A percentile compares a stretch with the other conserved stretches of the same genome.
Evolutionary conservation across 768 basidiomycete genomes (phyloP).

Genomic region (Termitomyces bulborhizus): DNA sequence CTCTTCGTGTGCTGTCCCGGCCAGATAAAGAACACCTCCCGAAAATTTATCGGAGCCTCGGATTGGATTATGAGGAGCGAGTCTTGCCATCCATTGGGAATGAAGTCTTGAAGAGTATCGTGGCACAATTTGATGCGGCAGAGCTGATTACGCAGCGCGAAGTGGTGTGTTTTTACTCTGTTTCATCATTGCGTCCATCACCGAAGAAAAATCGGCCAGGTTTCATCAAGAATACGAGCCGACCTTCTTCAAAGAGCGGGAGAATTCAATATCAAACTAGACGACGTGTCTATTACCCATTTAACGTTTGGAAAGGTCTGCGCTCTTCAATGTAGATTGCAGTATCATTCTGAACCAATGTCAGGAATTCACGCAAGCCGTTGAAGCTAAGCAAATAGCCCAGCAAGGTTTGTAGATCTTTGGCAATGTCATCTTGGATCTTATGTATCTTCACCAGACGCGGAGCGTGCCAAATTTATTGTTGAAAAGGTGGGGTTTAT

Average conservation of each 20-base stretch:
- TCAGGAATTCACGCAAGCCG: conserved; percentile 95
- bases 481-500: conserved; percentile 78
- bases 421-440: background rate
- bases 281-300: conserved; percentile 96
- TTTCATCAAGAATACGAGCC: conserved; percentile 86
- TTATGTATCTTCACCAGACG: conserved; percentile 48
- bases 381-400: conserved; percentile 99
- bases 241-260: conserved; percentile 90
- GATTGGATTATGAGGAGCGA: conserved; percentile 96
- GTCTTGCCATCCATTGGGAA: conserved; percentile 97
- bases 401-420: conserved; percentile 72
- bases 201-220: conserved; percentile 33
- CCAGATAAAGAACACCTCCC: conserved; percentile 86
- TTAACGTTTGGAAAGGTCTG: conserved; percentile 80
- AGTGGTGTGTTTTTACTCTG: conserved; percentile 54
- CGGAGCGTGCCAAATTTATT: conserved; percentile 97
- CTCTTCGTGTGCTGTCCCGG: conserved; percentile 89
- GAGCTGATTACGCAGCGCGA: conserved; percentile 97
- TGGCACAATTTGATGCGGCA: conserved; percentile 96
- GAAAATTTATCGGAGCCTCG: conserved; percentile 92
- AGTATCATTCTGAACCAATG: background rate
- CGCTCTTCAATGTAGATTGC: conserved; percentile 1
- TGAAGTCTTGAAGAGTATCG: conserved; percentile 96
- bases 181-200: background rate
- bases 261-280: conserved; percentile 92